Percentiles rank a stretch among this genome's conserved stretches.
phyloP scores from a whole-genome alignment of 2,329 filamentous ascomycete species.

The Seiridium unicorne region DNA sequence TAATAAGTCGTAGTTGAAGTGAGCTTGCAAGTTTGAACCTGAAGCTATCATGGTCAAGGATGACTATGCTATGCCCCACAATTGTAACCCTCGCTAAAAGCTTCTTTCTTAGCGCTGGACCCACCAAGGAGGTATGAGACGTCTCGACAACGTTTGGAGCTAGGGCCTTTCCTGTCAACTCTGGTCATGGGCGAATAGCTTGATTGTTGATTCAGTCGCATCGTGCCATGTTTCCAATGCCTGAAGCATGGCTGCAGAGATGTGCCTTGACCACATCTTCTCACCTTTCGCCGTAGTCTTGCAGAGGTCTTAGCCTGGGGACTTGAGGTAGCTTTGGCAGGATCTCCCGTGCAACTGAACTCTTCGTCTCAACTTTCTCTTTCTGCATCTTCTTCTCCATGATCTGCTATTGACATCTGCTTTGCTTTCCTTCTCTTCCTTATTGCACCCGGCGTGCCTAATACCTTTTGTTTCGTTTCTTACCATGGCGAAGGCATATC shows the following conservation, averaged over 20 bases:
- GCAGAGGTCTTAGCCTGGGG: neutral
- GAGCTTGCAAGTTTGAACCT: too few relatives aligned
- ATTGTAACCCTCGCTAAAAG: neutral
- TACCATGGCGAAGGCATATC: constrained; percentile 33
- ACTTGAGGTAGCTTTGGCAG: neutral
- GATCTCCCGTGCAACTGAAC: neutral
- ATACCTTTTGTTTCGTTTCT: constrained; percentile 9
- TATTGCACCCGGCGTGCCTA: constrained; percentile 26
- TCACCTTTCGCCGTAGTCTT: too few relatives aligned
- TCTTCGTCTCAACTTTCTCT: constrained; percentile 8
- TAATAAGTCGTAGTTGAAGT: too few relatives aligned
- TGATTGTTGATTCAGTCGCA: neutral
- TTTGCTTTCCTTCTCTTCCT: constrained; percentile 11
- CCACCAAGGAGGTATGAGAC: constrained; percentile 4
- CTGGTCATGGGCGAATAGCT: neutral
- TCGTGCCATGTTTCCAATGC: neutral
- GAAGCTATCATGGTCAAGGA: too few relatives aligned
- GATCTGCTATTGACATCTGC: neutral
- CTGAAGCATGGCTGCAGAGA: too few relatives aligned
- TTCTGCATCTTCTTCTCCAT: neutral
- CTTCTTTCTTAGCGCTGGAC: constrained; percentile 3
- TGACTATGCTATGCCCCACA: neutral
- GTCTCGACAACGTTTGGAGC: constrained; percentile 8
- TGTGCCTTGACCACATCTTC: too few relatives aligned
- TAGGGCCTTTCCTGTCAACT: neutral